Evolutionary conservation across 306 rosid genomes (phyloP).

Genomic region (Cucurbita argyrosperma): DNA sequence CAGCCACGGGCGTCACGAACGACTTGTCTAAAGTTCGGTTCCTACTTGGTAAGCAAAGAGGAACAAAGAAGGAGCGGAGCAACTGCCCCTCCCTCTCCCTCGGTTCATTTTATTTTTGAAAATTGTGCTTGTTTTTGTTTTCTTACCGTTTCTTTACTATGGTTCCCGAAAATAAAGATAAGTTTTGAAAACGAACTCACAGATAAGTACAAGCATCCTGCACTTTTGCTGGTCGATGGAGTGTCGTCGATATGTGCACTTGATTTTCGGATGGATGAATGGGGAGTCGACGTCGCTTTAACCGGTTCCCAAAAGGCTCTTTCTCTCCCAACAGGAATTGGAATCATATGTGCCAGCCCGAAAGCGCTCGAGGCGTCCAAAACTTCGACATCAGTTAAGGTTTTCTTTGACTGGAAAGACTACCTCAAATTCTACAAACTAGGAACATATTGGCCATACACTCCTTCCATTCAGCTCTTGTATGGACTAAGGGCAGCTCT

Average conservation of each 20-base stretch:
- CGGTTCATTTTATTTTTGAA: no score
- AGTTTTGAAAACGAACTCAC: slow-evolving; percentile 6
- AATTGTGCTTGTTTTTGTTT: no score
- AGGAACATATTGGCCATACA: slow-evolving; percentile 96
- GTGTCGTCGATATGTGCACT: slow-evolving; percentile 96
- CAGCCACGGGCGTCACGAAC: slow-evolving; percentile 95
- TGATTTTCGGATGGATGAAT: slow-evolving; percentile 98
- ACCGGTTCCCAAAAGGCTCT: slow-evolving; percentile 99
- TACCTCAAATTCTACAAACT: slow-evolving; percentile 80
- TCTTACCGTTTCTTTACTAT: no score
- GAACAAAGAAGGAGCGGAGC: no score
- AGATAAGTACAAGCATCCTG: slow-evolving; percentile 82
- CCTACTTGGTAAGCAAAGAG: slow-evolving; percentile 43
- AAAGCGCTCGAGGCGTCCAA: slow-evolving; percentile 84
- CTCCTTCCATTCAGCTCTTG: slow-evolving; percentile 83
- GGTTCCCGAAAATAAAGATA: no score
- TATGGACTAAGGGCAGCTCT: slow-evolving; percentile 81
- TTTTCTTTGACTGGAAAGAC: slow-evolving; percentile 95
- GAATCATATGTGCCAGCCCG: slow-evolving; percentile 85
- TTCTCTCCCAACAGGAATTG: slow-evolving; percentile 94
- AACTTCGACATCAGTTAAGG: slow-evolving; percentile 64
- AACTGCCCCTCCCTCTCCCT: no score
- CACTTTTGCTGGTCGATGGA: slow-evolving; percentile 89
- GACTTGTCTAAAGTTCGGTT: slow-evolving; percentile 65
- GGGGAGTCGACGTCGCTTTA: slow-evolving; percentile 94